A percentile compares a stretch with the other conserved stretches of the same genome.
phyloP scores from a whole-genome alignment of 148 eudicot species.

The Persicaria tinctoria region DNA sequence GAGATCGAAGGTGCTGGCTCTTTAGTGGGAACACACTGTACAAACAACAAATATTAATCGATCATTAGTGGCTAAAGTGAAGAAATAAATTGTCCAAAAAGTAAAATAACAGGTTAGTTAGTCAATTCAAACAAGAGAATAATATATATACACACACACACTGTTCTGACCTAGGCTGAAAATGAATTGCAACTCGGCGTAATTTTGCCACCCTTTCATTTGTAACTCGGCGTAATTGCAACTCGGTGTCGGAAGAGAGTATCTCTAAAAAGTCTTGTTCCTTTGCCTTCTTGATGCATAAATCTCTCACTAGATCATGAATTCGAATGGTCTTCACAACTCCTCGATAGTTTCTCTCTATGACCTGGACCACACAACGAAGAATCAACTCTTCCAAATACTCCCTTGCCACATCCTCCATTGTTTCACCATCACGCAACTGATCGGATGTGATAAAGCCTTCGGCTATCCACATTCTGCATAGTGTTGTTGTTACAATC shows the following conservation, averaged over 20 bases:
- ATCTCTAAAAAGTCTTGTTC: conserved; percentile 11
- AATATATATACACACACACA: too few species aligned
- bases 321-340: too few species aligned
- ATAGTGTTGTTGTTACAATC: background rate
- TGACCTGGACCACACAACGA: conserved; percentile 16
- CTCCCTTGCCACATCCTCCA: conserved; percentile 14
- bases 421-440: background rate
- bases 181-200: background rate
- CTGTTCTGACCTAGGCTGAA: too few species aligned
- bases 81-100: background rate
- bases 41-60: background rate
- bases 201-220: background rate
- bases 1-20: conserved; percentile 17
- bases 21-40: conserved; percentile 1
- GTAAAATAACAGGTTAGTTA: too few species aligned
- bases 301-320: too few species aligned
- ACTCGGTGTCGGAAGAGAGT: conserved; percentile 5
- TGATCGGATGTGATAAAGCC: conserved; percentile 7
- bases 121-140: too few species aligned
- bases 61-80: too few species aligned
- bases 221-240: too few species aligned
- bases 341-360: background rate
- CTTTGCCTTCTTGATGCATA: too few species aligned
- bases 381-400: conserved; percentile 12
- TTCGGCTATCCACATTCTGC: conserved; percentile 22